phyloP scores from a whole-genome alignment of 495 filamentous ascomycete species.

The Tuber aestivum region DNA sequence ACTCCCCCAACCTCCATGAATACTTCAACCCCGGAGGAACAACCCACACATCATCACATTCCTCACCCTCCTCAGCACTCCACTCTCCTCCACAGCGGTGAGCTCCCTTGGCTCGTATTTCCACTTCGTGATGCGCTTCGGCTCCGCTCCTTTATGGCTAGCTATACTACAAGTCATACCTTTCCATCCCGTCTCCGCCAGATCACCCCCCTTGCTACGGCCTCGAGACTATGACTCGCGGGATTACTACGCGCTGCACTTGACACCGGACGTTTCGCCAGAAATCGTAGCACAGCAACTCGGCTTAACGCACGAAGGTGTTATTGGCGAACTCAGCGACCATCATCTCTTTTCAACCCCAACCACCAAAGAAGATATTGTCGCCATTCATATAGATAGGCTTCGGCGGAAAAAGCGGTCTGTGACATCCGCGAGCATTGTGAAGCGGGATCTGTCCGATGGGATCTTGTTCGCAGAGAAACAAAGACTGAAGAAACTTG shows the following conservation, averaged over 20 bases:
- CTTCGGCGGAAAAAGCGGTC: slow-evolving; percentile 54
- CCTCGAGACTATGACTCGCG: slow-evolving; percentile 48
- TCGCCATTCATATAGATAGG: slow-evolving; percentile 55
- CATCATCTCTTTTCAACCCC: slow-evolving; percentile 80
- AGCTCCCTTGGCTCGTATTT: not conserved
- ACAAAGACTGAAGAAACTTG: slow-evolving; percentile 65
- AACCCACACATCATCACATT: not conserved
- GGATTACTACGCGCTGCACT: slow-evolving; percentile 87
- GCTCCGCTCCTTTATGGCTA: slow-evolving; percentile 22
- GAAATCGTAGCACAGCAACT: slow-evolving; percentile 64
- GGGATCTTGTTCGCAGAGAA: slow-evolving; percentile 75
- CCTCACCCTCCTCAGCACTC: not conserved
- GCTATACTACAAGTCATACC: slow-evolving; percentile 26
- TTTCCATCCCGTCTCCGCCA: slow-evolving; percentile 14
- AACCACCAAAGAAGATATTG: slow-evolving; percentile 58
- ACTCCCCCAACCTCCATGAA: not conserved
- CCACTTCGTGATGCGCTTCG: slow-evolving; percentile 22
- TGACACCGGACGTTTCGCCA: slow-evolving; percentile 61
- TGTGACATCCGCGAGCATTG: slow-evolving; percentile 49
- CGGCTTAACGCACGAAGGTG: slow-evolving; percentile 75
- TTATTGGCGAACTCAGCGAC: slow-evolving; percentile 68
- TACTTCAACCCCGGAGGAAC: not conserved
- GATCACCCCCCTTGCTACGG: slow-evolving; percentile 42
- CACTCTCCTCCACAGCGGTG: not conserved
- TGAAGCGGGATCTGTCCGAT: slow-evolving; percentile 58